Conservation (phyloP, 805 yeast genomes). For the Candida michaelii region DNA sequence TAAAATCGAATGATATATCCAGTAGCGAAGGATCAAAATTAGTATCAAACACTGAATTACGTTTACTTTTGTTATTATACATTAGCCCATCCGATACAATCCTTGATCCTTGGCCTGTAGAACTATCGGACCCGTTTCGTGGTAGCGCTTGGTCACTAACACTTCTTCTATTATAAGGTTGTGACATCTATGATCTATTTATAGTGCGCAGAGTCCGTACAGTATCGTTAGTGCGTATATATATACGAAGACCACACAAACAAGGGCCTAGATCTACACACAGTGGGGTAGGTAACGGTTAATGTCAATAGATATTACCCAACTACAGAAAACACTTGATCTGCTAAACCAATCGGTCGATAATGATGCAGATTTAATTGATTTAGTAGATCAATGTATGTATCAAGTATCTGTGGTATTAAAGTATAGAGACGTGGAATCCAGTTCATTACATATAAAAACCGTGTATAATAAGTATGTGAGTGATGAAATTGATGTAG, state of each 20-base stretch:
- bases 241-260: background rate
- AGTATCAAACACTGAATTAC: slow-evolving; percentile 17
- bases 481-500: background rate
- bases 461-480: background rate
- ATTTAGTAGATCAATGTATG: slow-evolving; percentile 4
- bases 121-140: background rate
- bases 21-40: slow-evolving; percentile 15
- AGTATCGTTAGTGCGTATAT: too few relatives aligned
- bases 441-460: background rate
- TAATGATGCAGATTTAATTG: slow-evolving; percentile 2
- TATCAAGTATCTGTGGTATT: slow-evolving; percentile 1
- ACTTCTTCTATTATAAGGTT: background rate
- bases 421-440: slow-evolving; percentile 1
- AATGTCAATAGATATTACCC: background rate
- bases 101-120: slow-evolving; percentile 2
- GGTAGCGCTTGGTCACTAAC: slow-evolving; percentile 3
- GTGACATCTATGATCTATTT: background rate
- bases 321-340: background rate
- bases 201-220: background rate
- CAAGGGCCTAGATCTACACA: too few relatives aligned
- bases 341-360: background rate
- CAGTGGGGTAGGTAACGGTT: too few relatives aligned
- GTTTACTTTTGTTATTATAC: slow-evolving; percentile 7
- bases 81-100: slow-evolving; percentile 15
- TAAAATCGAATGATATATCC: slow-evolving; percentile 9